Evolutionary conservation across 495 filamentous ascomycete genomes (phyloP), one percentile per base, ranked within the genome.

Genomic region (Penicillium samsonianum): DNA sequence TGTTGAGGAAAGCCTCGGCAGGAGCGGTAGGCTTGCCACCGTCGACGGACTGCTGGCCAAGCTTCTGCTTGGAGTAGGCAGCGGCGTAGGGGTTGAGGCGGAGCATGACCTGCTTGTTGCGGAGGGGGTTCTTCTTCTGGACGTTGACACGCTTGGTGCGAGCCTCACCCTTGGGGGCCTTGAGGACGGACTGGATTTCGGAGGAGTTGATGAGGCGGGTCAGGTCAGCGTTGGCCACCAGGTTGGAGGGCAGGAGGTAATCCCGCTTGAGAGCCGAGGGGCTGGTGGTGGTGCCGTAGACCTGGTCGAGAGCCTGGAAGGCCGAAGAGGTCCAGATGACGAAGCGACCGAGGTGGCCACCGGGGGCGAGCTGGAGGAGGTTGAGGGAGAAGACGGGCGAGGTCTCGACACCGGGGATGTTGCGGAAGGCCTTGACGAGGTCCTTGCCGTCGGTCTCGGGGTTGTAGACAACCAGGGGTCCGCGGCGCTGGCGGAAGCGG

Each of bases 81-180:
- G 87, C 81, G 56, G 92, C 92, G 80, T 98, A 98, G 57, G 94
- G 94, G 84, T 98, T 98, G 76, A 98, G 88, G 60, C 94, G 85
- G 70, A 97, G 88, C 78, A 96, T 83, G 57, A 98, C 85, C 82
- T 98, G 95, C 84, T 89, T 95, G 87, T 98, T 98, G 80, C 81
- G 82, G 59, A 98, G 89, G 72, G 94, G 95, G 84, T 98, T 98
- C 91, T 96, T 96, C 92, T 98, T 98, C 85, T 96, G 92, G 56
- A 96, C 90, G 68, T 81, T 74, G 65, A 80, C 79, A 67, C 94
- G 90, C 91, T 97, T 97, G 78, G 91, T 94, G 68, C 84, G 80
- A 67, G 91, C 81, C 65, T 89, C 88, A 63, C 95, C 95, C 83
- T 90, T 92, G 67, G 91, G 90, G 38, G 87, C 88, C 51, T 88